Base-by-base conservation (phyloP, 129 eudicot species). In the Saussurea involucrata region DNA sequence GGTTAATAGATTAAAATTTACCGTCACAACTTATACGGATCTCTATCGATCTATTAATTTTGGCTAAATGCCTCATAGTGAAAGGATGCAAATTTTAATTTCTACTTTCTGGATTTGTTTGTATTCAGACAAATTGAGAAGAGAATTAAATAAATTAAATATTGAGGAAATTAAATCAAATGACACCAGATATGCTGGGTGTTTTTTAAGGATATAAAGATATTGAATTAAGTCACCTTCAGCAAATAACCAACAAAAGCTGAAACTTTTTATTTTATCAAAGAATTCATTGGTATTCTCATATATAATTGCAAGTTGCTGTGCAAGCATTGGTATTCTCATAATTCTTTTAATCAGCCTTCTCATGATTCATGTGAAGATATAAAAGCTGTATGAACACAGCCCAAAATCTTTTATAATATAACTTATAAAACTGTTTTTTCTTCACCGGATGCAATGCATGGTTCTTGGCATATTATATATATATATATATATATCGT, bases 281-380 rank as follows among this genome's bases (percentile, higher is more conserved):
- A 53, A 53, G 22, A n/a, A 53, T 17, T 53, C 61, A 53, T 53
- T 22, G 13, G n/a, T 53, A 53, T n/a, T n/a, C n/a, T n/a, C 61
- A 53, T 53, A 53, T 53, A 53, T n/a, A 64, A 66, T 31, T 27
- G 18, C 65, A 65, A 31, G 74, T 77, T 77, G 66, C 55, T 6
- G 22, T 76, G 24, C 58, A 13, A 69, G 69, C 29, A n/a, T 25
- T 22, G 13, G 31, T 67, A 32, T 9, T 77, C 55, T 77, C 57
- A 67, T 68, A 32, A 24, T 17, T 44, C 72, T 37, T 77, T 68
- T 7, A n/a, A n/a, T n/a, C n/a, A 29, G 68, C 18, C 61, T 55
- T 55, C 40, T 58, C 61, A 77, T 55, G 58, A 76, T 12, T 12
- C 63, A 40, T 76, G 40, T 37, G 46, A 49, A 66, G 44, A 21